phyloP scores from a whole-genome alignment of 345 rosid species.

The Litchi chinensis region DNA sequence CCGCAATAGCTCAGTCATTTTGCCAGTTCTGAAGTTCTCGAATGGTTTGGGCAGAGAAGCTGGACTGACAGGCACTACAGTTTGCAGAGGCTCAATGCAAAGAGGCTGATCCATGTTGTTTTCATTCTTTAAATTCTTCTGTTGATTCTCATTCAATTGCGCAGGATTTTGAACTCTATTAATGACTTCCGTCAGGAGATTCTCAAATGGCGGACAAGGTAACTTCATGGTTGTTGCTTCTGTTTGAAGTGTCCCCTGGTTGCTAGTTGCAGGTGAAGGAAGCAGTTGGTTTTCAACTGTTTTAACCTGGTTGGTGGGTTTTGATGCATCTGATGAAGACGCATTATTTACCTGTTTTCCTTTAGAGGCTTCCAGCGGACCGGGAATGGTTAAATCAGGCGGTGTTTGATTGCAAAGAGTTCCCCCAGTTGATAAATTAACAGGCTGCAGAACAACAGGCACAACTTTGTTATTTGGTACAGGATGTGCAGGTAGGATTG shows the following conservation, averaged over 20 bases:
- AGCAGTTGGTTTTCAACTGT: constrained; percentile 27
- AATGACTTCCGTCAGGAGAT: constrained; percentile 58
- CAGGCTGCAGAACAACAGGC: constrained; percentile 56
- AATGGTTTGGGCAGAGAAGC: constrained; percentile 47
- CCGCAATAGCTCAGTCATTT: constrained; percentile 89
- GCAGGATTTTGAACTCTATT: constrained; percentile 46
- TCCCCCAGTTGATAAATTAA: constrained; percentile 45
- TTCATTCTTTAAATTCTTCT: constrained; percentile 31
- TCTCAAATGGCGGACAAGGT: constrained; percentile 57
- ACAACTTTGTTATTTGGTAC: constrained; percentile 45
- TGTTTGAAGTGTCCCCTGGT: constrained; percentile 25
- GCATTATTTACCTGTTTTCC: constrained; percentile 38
- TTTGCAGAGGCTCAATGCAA: constrained; percentile 65
- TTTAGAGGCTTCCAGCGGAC: constrained; percentile 29
- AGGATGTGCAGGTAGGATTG: constrained; percentile 38
- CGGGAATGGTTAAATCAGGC: constrained; percentile 18
- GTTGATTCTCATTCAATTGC: constrained; percentile 36
- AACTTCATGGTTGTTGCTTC: constrained; percentile 30
- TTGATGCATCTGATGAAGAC: constrained; percentile 32
- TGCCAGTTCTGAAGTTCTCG: constrained; percentile 63
- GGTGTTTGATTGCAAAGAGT: constrained; percentile 26
- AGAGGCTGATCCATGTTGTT: constrained; percentile 47
- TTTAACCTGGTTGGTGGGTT: constrained; percentile 22
- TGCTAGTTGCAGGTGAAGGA: constrained; percentile 30
- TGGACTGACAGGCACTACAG: constrained; percentile 52